Percentiles rank a stretch among this genome's conserved stretches.
phyloP scores from a whole-genome alignment of 2,329 filamentous ascomycete genomes.

The Pseudogymnoascus sp. region DNA sequence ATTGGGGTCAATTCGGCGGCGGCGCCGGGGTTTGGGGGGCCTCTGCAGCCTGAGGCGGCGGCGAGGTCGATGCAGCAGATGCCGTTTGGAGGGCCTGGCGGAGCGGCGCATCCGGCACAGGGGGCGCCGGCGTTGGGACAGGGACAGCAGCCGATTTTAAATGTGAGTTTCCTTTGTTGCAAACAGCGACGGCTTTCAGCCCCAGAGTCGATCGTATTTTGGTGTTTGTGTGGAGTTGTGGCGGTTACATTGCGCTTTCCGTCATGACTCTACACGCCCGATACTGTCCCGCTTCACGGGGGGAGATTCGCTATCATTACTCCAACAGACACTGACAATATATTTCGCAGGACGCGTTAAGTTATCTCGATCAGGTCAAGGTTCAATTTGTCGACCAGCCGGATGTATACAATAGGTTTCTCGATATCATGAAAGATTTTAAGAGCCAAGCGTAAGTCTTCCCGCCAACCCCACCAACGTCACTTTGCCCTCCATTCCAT shows the following conservation, averaged over 20 bases:
- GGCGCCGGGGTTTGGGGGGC: constrained; percentile 60
- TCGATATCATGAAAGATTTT: constrained; percentile 99
- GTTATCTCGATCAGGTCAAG: constrained; percentile 96
- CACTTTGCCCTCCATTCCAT: constrained; percentile 13
- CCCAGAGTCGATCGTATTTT: not conserved
- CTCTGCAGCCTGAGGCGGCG: constrained; percentile 38
- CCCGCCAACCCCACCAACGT: not conserved
- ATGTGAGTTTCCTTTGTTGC: constrained; percentile 39
- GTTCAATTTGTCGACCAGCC: constrained; percentile 95
- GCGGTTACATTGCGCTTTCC: not conserved
- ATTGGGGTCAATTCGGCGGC: constrained; percentile 52
- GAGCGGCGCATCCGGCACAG: constrained; percentile 24
- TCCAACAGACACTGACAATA: not conserved
- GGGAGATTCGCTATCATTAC: not conserved
- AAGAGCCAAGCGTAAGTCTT: constrained; percentile 82
- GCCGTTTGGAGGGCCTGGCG: constrained; percentile 42
- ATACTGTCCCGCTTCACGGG: not conserved
- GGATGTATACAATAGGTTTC: constrained; percentile 91
- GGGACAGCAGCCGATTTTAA: constrained; percentile 77
- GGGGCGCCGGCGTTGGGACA: constrained; percentile 52
- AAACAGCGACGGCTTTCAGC: not conserved
- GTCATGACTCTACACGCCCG: not conserved
- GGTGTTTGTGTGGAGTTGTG: not conserved
- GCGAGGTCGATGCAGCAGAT: constrained; percentile 53
- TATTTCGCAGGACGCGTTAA: constrained; percentile 61